Evolutionary conservation across 441 rosid genomes (phyloP), one percentile per base, ranked within the genome.

Genomic region (Biscutella laevigata): DNA sequence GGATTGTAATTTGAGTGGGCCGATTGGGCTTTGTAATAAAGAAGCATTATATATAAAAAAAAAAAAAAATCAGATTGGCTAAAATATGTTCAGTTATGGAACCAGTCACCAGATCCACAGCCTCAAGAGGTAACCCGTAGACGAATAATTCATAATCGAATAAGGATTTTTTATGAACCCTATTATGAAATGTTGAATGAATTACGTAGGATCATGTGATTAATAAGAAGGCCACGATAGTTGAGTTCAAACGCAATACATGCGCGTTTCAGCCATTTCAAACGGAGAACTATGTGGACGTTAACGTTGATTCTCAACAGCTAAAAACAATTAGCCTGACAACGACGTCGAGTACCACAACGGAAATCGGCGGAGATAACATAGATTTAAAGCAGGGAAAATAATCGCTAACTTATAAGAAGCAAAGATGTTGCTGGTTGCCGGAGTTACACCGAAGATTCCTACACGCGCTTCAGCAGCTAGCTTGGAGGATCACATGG

Each of bases 41-140:
- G 20, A 17, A 17, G 20, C 20, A 1, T 1, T 17, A 1, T 17
- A 17, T 17, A 17, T 17, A 1, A 17, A 17, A 17, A 17, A 17
- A 17, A 17, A 17, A 17, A 17, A 17, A 17, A 17, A 73, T 80
- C 88, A 0, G 97, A 90, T 29, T 90, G 97, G 97, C 97, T 89
- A 67, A 83, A 83, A 75, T 88, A 89, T 81, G 96, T 84, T 37
- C 97, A 82, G 68, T 65, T 86, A 33, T 89, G 97, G 97, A 84
- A 84, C 57, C 89, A 76, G 41, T 77, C 81, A 5, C 53, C 70
- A 1, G 88, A 81, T 78, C 80, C 77, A 62, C 57, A 59, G 1
- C 26, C 39, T 3, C 59, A 67, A 52, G 74, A 72, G 83, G 88
- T 36, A 34, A 34, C 38, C 19, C n/a, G n/a, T n/a, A n/a, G n/a